These are phyloP conservation scores for Agapanthus africanus DNA, from an alignment of 106 monocot genomes.

Conservation along the genomic window DNA sequence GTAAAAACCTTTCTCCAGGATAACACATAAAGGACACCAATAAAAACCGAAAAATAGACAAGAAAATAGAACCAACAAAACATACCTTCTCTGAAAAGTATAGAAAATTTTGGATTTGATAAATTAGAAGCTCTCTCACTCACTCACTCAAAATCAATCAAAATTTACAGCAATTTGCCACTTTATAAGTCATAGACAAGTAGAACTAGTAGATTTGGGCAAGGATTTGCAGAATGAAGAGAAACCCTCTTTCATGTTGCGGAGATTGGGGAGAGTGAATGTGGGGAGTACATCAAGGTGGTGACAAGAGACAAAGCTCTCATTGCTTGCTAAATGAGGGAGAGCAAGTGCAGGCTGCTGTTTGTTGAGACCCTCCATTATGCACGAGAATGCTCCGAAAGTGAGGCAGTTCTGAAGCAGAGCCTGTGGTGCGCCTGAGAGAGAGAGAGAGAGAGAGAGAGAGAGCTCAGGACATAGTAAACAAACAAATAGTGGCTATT, in stretches of 20 bases:
- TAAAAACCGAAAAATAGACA: no score
- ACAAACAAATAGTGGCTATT: no score
- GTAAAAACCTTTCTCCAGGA: no score
- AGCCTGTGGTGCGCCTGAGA: conserved; percentile 59
- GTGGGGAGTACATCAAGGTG: conserved; percentile 48
- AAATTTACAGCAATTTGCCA: no score
- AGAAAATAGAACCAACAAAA: no score
- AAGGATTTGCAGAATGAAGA: conserved; percentile 51
- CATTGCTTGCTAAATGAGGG: conserved; percentile 5
- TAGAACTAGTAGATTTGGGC: conserved; percentile 16
- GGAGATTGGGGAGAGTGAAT: conserved; percentile 60
- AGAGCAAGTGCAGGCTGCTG: conserved; percentile 58
- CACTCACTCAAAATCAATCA: no score
- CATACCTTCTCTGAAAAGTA: no score
- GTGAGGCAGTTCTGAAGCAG: conserved; percentile 68
- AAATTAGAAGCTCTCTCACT: no score
- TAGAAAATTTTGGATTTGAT: no score
- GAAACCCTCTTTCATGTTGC: conserved; percentile 38
- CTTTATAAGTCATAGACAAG: conserved; percentile 8
- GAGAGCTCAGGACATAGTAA: no score
- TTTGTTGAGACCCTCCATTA: conserved; percentile 71
- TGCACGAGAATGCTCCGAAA: conserved; percentile 66
- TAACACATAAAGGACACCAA: no score
- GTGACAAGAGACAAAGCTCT: not conserved
- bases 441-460: no score